Evolutionary conservation across 495 filamentous ascomycete species (phyloP).

Genomic region (Hypoxylon lienhwacheense): DNA sequence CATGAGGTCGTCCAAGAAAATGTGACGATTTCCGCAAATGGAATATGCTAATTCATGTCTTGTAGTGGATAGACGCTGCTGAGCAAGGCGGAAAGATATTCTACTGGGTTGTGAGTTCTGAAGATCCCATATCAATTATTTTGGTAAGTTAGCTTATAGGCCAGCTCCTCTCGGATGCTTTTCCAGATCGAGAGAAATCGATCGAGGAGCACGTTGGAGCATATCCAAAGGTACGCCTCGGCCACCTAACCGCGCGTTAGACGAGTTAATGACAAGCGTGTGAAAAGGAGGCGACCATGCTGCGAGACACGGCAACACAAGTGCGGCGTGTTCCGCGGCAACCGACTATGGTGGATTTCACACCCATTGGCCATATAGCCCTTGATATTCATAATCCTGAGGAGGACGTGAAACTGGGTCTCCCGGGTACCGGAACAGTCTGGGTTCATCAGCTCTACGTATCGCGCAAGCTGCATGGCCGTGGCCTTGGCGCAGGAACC

Average conservation of each 20-base stretch:
- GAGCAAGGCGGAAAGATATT: conserved; percentile 38
- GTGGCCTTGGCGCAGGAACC: conserved; percentile 44
- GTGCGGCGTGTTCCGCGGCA: conserved; percentile 36
- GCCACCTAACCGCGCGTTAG: background rate
- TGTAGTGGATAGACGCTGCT: conserved; percentile 31
- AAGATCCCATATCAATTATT: background rate
- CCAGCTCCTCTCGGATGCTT: conserved; percentile 34
- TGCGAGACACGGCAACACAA: conserved; percentile 39
- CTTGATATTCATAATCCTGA: conserved; percentile 37
- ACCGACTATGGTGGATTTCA: conserved; percentile 36
- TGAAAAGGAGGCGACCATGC: conserved; percentile 29
- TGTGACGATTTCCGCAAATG: background rate
- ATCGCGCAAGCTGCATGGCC: conserved; percentile 40
- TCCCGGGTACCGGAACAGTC: conserved; percentile 34
- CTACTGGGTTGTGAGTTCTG: conserved; percentile 38
- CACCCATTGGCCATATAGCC: conserved; percentile 48
- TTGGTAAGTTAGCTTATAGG: conserved; percentile 13
- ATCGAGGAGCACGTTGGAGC: conserved; percentile 29
- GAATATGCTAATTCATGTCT: conserved; percentile 6
- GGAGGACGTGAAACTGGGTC: conserved; percentile 32
- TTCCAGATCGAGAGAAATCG: conserved; percentile 29
- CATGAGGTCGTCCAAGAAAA: conserved; percentile 1
- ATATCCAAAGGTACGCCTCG: conserved; percentile 32
- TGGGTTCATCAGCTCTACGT: conserved; percentile 46
- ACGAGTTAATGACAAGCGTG: conserved; percentile 18